Conservation (phyloP, 768 basidiomycete species). For the Suillus americanus region DNA sequence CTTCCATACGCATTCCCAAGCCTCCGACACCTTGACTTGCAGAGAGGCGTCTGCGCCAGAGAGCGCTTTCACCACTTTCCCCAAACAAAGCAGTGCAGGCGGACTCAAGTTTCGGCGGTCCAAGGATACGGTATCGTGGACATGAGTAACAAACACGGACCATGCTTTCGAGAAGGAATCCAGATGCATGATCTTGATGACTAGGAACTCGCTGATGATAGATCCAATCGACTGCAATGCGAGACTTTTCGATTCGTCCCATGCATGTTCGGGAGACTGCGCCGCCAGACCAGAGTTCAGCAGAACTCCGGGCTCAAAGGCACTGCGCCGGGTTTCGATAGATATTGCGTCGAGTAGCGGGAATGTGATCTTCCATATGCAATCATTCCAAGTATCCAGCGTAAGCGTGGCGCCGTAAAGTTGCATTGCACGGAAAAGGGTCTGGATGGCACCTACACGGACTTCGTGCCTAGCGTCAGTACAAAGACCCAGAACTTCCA, state of each 20-base stretch:
- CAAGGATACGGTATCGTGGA: constrained; percentile 67
- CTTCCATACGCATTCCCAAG: constrained; percentile 67
- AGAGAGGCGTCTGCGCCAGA: constrained; percentile 30
- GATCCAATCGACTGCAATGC: constrained; percentile 82
- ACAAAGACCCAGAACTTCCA: constrained; percentile 81
- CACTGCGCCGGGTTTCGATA: constrained; percentile 45
- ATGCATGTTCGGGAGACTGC: constrained; percentile 44
- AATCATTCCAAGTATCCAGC: constrained; percentile 82
- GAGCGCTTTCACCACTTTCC: constrained; percentile 71
- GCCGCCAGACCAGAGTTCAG: constrained; percentile 4
- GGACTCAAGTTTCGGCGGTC: constrained; percentile 74
- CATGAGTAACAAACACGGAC: constrained; percentile 68
- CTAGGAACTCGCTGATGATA: constrained; percentile 79
- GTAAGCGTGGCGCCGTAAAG: constrained; percentile 88
- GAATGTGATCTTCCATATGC: constrained; percentile 89
- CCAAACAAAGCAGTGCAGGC: constrained; percentile 82
- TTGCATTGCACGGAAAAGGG: constrained; percentile 90
- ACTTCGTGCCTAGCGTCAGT: constrained; percentile 85
- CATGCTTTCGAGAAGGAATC: constrained; percentile 70
- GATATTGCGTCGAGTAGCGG: constrained; percentile 78
- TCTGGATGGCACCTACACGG: constrained; percentile 91
- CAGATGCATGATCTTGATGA: constrained; percentile 70
- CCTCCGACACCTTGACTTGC: constrained; percentile 41
- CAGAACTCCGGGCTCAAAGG: constrained; percentile 12
- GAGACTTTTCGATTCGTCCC: constrained; percentile 88